Evolutionary conservation across 2,329 filamentous ascomycete genomes (phyloP), one percentile per base, ranked within the genome.

Genomic region (Seiridium unicorne): DNA sequence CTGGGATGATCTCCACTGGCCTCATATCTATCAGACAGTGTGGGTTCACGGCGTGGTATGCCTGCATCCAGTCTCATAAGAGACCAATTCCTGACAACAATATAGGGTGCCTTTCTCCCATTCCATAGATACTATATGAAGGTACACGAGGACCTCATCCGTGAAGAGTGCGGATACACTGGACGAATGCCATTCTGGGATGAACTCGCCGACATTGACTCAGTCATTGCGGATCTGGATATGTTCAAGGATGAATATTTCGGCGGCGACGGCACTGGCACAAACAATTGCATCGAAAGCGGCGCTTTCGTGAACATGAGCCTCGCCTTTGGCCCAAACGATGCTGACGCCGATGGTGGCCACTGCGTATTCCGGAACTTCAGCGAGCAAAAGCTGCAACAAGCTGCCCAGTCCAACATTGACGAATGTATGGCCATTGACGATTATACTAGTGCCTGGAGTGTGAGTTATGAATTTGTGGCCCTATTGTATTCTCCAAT

Each of bases 81-180:
- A 7, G 0, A 44, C n/a, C 18, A 13, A 18, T 18, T 55, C 42
- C n/a, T 55, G 10, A 55, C 13, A 31, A 9, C 3, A 4, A 13
- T 7, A 7, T 5, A 55, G 51, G 75, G 2, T 56, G 77, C 55
- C 9, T 65, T 65, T 46, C 60, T 65, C 2, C 63, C 63, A 7
- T 64, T 61, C 32, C 63, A 62, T 26, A 55, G 63, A 38, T 65
- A 65, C 51, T 51, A 61, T 18, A 44, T 65, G n/a, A 62, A 58
- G 0, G 40, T 49, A 4, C 60, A 65, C 47, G 60, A 61, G 42
- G 42, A 53, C 32, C 35, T 62, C 1, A 48, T 65, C 42, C 61
- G 58, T 13, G 54, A 64, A 1, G 62, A 65, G 40, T 65, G 63
- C n/a, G 63, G 62, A 10, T 65, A 65, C 18, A 56, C 56, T 1